These are phyloP conservation scores for Podosphaera fusca DNA, from an alignment of 2,329 filamentous ascomycete genomes.

Conservation along the genomic window DNA sequence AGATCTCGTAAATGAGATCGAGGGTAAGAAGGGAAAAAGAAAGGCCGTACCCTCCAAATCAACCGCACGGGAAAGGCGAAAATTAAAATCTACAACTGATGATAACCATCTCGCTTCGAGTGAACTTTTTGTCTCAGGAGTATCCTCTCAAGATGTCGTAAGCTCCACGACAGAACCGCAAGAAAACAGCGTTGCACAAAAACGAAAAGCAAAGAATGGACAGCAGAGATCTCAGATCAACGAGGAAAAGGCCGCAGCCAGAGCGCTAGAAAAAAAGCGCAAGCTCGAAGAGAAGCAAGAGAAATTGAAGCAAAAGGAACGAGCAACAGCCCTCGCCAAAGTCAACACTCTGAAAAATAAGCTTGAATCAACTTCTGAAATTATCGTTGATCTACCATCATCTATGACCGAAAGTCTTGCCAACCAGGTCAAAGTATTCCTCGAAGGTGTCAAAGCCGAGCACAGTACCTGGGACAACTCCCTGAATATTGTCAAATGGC, in stretches of 20 bases:
- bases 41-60: background rate
- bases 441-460: slow-evolving; percentile 27
- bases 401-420: slow-evolving; percentile 25
- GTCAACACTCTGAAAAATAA: slow-evolving; percentile 57
- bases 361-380: slow-evolving; percentile 48
- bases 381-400: slow-evolving; percentile 49
- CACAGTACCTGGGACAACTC: slow-evolving; percentile 23
- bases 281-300: slow-evolving; percentile 36
- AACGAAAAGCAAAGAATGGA: slow-evolving; percentile 7
- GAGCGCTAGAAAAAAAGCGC: slow-evolving; percentile 23
- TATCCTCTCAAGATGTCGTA: background rate
- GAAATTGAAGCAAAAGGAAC: slow-evolving; percentile 38
- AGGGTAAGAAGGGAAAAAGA: background rate
- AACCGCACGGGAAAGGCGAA: background rate
- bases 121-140: background rate
- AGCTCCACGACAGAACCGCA: background rate
- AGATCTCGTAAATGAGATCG: too few relatives aligned
- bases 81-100: slow-evolving; percentile 9
- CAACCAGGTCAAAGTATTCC: slow-evolving; percentile 25
- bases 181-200: slow-evolving; percentile 3
- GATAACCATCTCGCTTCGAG: background rate
- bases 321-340: slow-evolving; percentile 41
- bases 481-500: slow-evolving; percentile 28
- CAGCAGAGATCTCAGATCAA: slow-evolving; percentile 3
- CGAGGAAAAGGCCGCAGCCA: slow-evolving; percentile 7